A percentile compares a stretch with the other conserved stretches of the same genome.
Conservation (phyloP, 1,139 yeast genomes). For the Yamadazyma conglobata region DNA sequence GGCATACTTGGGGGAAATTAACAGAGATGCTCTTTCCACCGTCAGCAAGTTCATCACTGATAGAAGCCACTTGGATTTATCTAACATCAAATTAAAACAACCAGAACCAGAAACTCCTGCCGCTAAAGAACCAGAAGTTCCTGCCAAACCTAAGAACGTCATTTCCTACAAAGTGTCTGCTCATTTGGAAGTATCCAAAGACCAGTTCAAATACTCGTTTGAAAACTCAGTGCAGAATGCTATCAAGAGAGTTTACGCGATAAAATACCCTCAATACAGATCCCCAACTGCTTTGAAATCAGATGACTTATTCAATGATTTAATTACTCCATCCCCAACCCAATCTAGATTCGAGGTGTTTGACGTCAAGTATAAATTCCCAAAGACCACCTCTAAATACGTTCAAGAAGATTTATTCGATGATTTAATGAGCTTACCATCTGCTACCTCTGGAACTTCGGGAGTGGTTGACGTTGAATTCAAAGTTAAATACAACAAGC, state of each 20-base stretch:
- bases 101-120: conserved; percentile 23
- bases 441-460: conserved; percentile 6
- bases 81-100: conserved; percentile 57
- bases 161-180: conserved; percentile 25
- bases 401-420: conserved; percentile 25
- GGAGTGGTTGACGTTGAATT: conserved; percentile 42
- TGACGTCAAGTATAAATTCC: conserved; percentile 28
- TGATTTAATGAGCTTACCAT: conserved; percentile 23
- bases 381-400: not conserved
- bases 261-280: conserved; percentile 42
- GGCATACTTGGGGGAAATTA: conserved; percentile 73
- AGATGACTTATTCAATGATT: conserved; percentile 60
- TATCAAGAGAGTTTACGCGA: conserved; percentile 36
- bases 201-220: conserved; percentile 27
- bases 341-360: conserved; percentile 53
- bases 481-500: conserved; percentile 37
- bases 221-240: conserved; percentile 31
- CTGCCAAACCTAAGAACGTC: conserved; percentile 27
- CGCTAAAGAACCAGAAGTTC: conserved; percentile 4
- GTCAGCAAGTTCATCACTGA: conserved; percentile 57
- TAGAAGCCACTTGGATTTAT: conserved; percentile 69
- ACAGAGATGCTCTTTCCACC: conserved; percentile 36
- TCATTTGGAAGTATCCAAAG: conserved; percentile 21
- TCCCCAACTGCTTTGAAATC: conserved; percentile 37
- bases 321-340: conserved; percentile 56